Conservation (phyloP, 306 rosid genomes). For the Trifolium dubium region DNA sequence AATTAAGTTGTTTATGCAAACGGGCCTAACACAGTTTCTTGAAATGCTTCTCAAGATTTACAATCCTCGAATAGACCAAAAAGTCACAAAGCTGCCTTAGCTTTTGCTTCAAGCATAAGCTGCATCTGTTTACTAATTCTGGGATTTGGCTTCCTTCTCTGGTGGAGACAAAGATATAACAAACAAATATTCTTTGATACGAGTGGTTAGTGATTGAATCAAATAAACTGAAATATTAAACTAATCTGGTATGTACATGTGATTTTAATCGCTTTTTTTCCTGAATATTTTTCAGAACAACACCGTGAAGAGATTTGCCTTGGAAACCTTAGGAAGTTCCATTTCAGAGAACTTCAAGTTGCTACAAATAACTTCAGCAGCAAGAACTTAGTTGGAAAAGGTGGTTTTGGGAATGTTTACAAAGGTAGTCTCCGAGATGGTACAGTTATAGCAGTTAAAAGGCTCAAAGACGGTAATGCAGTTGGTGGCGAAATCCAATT, state of each 20-base stretch:
- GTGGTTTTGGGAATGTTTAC: constrained; percentile 96
- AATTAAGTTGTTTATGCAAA: not conserved
- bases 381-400: constrained; percentile 85
- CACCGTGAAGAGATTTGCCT: constrained; percentile 75
- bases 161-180: constrained; percentile 89
- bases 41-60: constrained; percentile 53
- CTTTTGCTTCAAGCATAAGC: constrained; percentile 84
- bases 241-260: constrained; percentile 2
- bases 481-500: constrained; percentile 86
- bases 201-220: constrained; percentile 56
- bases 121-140: constrained; percentile 72
- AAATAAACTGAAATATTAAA: constrained; percentile 7
- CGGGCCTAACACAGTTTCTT: constrained; percentile 31
- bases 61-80: constrained; percentile 60
- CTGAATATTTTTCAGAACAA: constrained; percentile 62
- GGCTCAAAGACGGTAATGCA: constrained; percentile 90
- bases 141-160: constrained; percentile 79
- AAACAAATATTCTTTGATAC: constrained; percentile 89
- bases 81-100: constrained; percentile 76
- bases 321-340: constrained; percentile 84
- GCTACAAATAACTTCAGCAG: constrained; percentile 92
- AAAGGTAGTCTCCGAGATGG: constrained; percentile 88
- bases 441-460: constrained; percentile 78
- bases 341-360: constrained; percentile 86
- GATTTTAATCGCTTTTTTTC: constrained; percentile 8